phyloP scores from a whole-genome alignment of 306 rosid genomes.

The Ceratonia siliqua region DNA sequence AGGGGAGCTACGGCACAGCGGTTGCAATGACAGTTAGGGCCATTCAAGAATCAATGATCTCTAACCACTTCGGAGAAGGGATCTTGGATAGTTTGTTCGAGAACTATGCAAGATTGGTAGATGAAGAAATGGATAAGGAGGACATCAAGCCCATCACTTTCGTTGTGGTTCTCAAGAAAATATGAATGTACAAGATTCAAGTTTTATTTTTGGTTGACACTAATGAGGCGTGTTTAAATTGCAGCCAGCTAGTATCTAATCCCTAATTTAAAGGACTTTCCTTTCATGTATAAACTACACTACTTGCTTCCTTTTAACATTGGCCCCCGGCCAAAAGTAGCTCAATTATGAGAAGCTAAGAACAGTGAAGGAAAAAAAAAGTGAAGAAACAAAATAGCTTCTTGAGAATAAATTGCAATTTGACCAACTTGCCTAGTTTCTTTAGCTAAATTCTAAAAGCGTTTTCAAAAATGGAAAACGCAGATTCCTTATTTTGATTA shows the following conservation, averaged over 20 bases:
- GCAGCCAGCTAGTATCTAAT: neutral
- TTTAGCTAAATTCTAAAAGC: too few relatives aligned
- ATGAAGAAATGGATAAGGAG: conserved; percentile 58
- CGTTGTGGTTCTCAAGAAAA: conserved; percentile 65
- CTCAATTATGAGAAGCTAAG: too few relatives aligned
- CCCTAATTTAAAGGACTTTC: too few relatives aligned
- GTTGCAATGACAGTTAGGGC: conserved; percentile 83
- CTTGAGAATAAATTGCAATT: too few relatives aligned
- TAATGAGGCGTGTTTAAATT: conserved; percentile 15
- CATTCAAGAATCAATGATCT: conserved; percentile 83
- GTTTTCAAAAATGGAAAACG: too few relatives aligned
- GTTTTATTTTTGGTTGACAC: neutral
- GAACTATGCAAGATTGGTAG: conserved; percentile 54
- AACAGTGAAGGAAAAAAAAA: too few relatives aligned
- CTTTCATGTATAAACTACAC: too few relatives aligned
- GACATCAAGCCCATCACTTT: conserved; percentile 63
- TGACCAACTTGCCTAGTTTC: too few relatives aligned
- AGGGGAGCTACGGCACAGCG: conserved; percentile 56
- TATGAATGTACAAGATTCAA: neutral
- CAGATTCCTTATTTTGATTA: too few relatives aligned
- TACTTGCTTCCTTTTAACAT: too few relatives aligned
- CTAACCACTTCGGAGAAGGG: conserved; percentile 70
- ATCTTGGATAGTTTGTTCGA: conserved; percentile 71
- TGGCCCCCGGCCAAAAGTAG: too few relatives aligned
- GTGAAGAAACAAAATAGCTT: too few relatives aligned